phyloP scores from a whole-genome alignment of 176 grass and related monocot genomes.

The Carex myosuroides region DNA sequence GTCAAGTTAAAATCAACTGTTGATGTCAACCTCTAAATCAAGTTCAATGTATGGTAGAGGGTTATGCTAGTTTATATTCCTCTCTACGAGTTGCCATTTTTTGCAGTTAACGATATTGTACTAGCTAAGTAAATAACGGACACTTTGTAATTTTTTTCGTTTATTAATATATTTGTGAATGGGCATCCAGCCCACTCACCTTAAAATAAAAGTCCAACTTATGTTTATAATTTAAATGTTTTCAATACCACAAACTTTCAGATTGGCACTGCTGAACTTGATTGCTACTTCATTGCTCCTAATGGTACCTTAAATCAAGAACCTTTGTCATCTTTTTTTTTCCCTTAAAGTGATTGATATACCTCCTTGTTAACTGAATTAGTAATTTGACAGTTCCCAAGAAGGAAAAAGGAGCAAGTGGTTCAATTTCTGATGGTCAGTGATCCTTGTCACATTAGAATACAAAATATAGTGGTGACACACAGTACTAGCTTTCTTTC shows the following conservation, averaged over 20 bases:
- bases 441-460: conserved; percentile 15
- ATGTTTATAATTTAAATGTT: neutral
- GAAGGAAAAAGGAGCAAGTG: conserved; percentile 36
- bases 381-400: conserved; percentile 36
- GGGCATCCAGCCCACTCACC: no score
- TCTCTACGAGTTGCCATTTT: no score
- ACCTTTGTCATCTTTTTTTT: conserved; percentile 8
- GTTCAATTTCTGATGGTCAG: conserved; percentile 73
- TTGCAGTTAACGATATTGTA: no score
- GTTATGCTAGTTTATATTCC: no score
- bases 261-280: conserved; percentile 59
- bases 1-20: neutral
- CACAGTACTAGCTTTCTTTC: neutral
- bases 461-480: neutral
- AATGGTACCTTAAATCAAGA: conserved; percentile 46
- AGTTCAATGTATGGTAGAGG: no score
- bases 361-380: conserved; percentile 23
- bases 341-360: conserved; percentile 5
- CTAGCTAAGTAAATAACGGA: no score
- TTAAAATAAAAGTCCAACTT: neutral
- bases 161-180: no score
- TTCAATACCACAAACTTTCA: conserved; percentile 17
- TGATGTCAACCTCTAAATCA: neutral
- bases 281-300: conserved; percentile 69
- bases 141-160: no score